Evolutionary conservation across 306 rosid genomes (phyloP), one percentile per base, ranked within the genome.

Genomic region (Ziziphus jujuba): DNA sequence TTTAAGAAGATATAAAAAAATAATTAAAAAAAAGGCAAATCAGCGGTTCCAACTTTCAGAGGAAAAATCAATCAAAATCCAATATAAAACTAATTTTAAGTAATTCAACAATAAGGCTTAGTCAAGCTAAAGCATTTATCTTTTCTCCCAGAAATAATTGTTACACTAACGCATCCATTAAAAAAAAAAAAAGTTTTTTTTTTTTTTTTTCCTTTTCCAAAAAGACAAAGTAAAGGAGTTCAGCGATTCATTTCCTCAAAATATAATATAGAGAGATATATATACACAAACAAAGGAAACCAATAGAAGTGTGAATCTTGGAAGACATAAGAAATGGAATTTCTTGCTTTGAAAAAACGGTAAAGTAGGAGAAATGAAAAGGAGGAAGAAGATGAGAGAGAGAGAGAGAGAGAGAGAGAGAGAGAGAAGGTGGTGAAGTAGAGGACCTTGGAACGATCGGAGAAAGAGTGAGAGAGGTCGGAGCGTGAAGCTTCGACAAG

Each of bases 381-480:
- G 54, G 11, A 17, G 1, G 13, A 16, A 47, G 5, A n/a, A 28
- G 21, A 33, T 2, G 28, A 33, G 20, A 16, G 19, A 23, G 17
- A 3, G 38, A 38, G n/a, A n/a, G n/a, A 5, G 16, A 33, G 51
- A 15, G 35, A 22, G 17, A 20, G 47, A 7, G 20, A 20, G 20
- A 16, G 19, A 23, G 17, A 3, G 38, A 38, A 3, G 43, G 22
- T 47, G 51, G 14, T 1, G 20, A n/a, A 16, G 20, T 53, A n/a
- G n/a, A n/a, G 35, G 63, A 89, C 97, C 91, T 87, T 83, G 61
- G 69, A 48, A 6, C 66, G 80, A 66, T 78, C 73, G 60, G 80
- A 52, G 51, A 78, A 7, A 7, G 84, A 78, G 43, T 71, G 13
- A 9, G 73, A 69, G 45, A 70, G 69, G 48, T 74, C 79, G 40